Base-by-base conservation (phyloP, 331 rosid species). In the Acacia pycnantha region DNA sequence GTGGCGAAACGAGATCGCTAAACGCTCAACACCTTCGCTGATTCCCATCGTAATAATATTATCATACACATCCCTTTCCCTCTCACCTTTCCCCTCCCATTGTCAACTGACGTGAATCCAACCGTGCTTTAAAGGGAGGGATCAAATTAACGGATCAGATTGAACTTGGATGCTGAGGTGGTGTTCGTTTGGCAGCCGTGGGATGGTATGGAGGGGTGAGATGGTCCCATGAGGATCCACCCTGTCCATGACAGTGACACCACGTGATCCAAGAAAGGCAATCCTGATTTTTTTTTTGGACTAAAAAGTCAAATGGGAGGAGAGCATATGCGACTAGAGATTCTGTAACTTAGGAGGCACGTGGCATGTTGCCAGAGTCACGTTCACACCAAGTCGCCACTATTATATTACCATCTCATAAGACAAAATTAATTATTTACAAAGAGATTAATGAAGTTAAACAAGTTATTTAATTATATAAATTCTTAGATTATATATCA, bases 1-100 rank as follows among this genome's bases (percentile, higher is more conserved):
- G 92, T 86, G 92, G 92, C 90, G 90, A 80, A 26, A 43, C 90
- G 88, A 84, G 77, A 29, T 80, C 83, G 88, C 41, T 4, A 65
- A 11, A 4, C 2, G 10, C 47, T 11, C 24, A 50, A 18, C 59
- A 53, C 59, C 16, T 47, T 13, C 51, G 16, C 46, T 10, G 46
- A 43, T 1, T 47, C 14, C 4, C 51, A 47, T 12, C 5, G 14
- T 13, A 47, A 47, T 16, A 50, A 13, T 50, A 1, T 50, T 14
- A 50, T 50, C 19, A 50, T 50, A 5, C 19, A 43, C 51, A 47
- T 13, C 16, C 51, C 16, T 47, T 47, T 47, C 5, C 10, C 11
- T 6, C 19, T 6, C 1, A 50, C 56, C 7, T 16, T 50, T 16
- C 1, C n/a, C 0, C 56, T 16, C 6, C 56, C 6, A 6, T 21